phyloP scores from a whole-genome alignment of 768 basidiomycete genomes.

The Gymnopilus junonius region DNA sequence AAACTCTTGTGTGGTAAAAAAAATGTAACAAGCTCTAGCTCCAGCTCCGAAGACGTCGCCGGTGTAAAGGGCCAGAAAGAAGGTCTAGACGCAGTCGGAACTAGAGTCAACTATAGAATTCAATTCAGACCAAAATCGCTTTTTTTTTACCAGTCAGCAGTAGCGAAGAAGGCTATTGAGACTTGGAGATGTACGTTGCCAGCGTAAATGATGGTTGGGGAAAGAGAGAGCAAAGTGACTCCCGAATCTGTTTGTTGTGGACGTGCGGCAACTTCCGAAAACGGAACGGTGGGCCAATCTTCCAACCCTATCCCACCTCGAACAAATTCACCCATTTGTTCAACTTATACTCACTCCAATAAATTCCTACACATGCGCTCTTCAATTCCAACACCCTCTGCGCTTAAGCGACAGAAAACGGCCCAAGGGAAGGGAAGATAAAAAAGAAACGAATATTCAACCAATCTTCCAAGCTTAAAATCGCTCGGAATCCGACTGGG shows the following conservation, averaged over 20 bases:
- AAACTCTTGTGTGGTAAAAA: too few species aligned
- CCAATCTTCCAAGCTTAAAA: conserved; percentile 55
- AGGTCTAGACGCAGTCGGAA: too few species aligned
- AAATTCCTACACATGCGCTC: conserved; percentile 17
- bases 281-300: conserved; percentile 12
- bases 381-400: conserved; percentile 1
- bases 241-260: conserved; percentile 3
- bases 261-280: conserved; percentile 24
- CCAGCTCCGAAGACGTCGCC: too few species aligned
- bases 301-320: conserved; percentile 2
- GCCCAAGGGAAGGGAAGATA: conserved; percentile 19
- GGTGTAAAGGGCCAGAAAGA: too few species aligned
- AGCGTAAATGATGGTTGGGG: conserved; percentile 4
- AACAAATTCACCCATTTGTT: not conserved
- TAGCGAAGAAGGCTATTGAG: too few species aligned
- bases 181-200: not conserved
- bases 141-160: too few species aligned
- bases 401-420: conserved; percentile 25
- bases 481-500: conserved; percentile 49
- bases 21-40: too few species aligned
- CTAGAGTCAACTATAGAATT: too few species aligned
- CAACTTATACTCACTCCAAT: not conserved
- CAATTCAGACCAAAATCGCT: too few species aligned
- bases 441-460: conserved; percentile 35
- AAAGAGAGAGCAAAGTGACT: not conserved